These are phyloP conservation scores for Exserohilum turcica DNA, from an alignment of 2,329 filamentous ascomycete species.

Conservation along the genomic window DNA sequence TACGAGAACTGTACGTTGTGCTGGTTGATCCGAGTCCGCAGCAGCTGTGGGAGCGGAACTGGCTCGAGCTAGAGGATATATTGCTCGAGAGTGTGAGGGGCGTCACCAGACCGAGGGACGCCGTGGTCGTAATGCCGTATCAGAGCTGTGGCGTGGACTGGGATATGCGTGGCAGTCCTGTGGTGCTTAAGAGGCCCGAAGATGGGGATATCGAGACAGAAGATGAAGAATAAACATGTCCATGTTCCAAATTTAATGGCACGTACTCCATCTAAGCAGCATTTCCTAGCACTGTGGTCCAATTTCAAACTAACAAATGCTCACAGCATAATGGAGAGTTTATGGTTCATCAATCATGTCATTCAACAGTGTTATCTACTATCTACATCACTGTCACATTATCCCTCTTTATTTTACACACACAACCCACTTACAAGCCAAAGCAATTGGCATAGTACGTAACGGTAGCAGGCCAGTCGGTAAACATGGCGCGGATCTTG, in stretches of 20 bases:
- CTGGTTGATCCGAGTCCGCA: slow-evolving; percentile 38
- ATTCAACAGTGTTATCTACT: not conserved
- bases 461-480: slow-evolving; percentile 71
- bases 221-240: not conserved
- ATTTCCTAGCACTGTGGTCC: no score
- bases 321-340: no score
- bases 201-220: not conserved
- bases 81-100: slow-evolving; percentile 32
- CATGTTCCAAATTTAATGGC: not conserved
- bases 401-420: not conserved
- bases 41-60: slow-evolving; percentile 37
- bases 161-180: slow-evolving; percentile 32
- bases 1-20: slow-evolving; percentile 35
- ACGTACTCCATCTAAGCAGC: no score
- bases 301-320: no score
- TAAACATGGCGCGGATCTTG: slow-evolving; percentile 66
- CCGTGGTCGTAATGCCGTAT: slow-evolving; percentile 41
- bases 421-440: slow-evolving; percentile 36
- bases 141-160: slow-evolving; percentile 30
- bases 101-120: slow-evolving; percentile 23
- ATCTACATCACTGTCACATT: not conserved
- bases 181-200: slow-evolving; percentile 27
- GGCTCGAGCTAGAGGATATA: slow-evolving; percentile 34
- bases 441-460: slow-evolving; percentile 77
- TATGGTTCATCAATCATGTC: not conserved